Evolutionary conservation across 2,329 filamentous ascomycete species (phyloP), one percentile per base, ranked within the genome.

Genomic region (Calonectria naviculata): DNA sequence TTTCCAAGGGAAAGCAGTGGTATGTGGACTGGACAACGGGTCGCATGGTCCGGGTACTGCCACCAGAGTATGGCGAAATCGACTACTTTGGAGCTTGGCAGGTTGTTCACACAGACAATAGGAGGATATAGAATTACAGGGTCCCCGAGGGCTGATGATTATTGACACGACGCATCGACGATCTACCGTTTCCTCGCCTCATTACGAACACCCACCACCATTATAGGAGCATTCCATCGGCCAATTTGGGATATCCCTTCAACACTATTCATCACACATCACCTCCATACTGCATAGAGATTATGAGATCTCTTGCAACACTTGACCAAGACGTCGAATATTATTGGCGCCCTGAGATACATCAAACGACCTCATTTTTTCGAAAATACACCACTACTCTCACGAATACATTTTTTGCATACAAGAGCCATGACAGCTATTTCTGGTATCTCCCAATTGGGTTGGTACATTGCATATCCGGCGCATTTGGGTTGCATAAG

Each of bases 21-120:
- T 85, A 86, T 70, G 88, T 91, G 49, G 89, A 91, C 82, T 91
- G 89, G 89, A 81, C 81, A 17, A 90, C 88, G 19, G 89, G 89
- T 42, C 85, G 85, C 67, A 88, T 89, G 85, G 84, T 86, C 31
- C 83, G 87, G 19, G 87, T 89, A 24, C 81, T 87, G 21, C 89
- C 89, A 13, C 89, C 89, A 2, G 84, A 83, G 6, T 91, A 90
- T 75, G 87, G 87, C 46, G 88, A 89, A 76, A 82, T 85, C 56
- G 85, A 88, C 66, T 81, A 84, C 71, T 85, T 85, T 68, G 86
- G 86, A 1, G 84, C 87, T 36, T 89, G 86, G 86, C 86, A 88
- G 77, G 80, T 85, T 47, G 83, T 88, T 64, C 84, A 85, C 74
- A 85, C 86, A 8, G 87, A 88, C 78, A 89, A 88, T 77, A 78